These are phyloP conservation scores for Ganoderma resinaceum DNA, from an alignment of 1,284 basidiomycete genomes.

Conservation along the genomic window DNA sequence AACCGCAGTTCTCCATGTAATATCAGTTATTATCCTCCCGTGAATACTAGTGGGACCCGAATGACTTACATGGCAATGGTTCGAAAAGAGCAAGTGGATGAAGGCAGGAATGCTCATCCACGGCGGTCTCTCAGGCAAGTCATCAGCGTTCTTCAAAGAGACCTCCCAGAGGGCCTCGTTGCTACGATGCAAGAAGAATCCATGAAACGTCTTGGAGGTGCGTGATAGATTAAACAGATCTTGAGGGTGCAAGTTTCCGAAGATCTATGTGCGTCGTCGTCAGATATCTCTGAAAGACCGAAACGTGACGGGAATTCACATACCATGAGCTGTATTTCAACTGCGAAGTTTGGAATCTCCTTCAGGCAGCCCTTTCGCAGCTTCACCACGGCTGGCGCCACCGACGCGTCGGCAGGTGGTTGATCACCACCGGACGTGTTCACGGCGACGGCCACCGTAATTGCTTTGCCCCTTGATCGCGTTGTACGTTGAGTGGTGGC, in stretches of 20 bases:
- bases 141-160: background rate
- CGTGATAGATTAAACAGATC: background rate
- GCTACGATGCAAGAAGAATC: constrained; percentile 1
- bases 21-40: too few relatives aligned
- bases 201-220: background rate
- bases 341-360: constrained; percentile 11
- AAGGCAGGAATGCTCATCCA: background rate
- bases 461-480: background rate
- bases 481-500: background rate
- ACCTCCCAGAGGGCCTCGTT: background rate
- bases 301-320: background rate
- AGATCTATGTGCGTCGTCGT: background rate
- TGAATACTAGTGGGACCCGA: too few relatives aligned
- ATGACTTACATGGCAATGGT: background rate
- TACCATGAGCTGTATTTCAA: constrained; percentile 18
- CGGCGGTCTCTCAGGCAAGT: background rate
- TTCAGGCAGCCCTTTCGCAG: constrained; percentile 6
- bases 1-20: background rate
- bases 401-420: background rate
- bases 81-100: background rate
- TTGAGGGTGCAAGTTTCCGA: background rate
- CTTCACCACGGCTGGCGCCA: background rate
- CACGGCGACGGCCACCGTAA: background rate
- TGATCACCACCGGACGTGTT: background rate
- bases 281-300: background rate